Percentiles rank a stretch among this genome's conserved stretches.
Conservation (phyloP, 345 rosid genomes). For the Ceriops decandra region DNA sequence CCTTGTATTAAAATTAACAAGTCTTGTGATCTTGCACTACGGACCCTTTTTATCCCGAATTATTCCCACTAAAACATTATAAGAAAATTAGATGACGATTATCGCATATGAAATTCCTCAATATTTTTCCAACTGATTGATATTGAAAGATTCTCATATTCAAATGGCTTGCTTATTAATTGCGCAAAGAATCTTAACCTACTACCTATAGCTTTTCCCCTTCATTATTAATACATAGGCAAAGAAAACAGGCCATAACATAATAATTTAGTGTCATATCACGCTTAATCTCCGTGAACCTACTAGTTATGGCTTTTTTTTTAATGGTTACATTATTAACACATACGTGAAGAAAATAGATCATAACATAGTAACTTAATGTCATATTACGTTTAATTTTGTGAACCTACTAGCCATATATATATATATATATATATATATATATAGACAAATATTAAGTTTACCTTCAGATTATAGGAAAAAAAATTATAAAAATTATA, state of each 20-base stretch:
- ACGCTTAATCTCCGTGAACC: not conserved
- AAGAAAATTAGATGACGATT: not conserved
- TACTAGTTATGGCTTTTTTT: not conserved
- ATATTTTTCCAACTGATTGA: not conserved
- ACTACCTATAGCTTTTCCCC: not conserved
- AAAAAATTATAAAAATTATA: too few species aligned
- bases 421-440: too few species aligned
- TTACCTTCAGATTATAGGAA: too few species aligned
- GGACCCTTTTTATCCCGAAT: conserved; percentile 14
- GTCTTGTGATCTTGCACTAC: conserved; percentile 4
- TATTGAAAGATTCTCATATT: too few species aligned
- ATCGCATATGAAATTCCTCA: not conserved
- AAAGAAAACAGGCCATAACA: not conserved
- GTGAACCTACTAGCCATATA: too few species aligned
- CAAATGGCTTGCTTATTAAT: too few species aligned
- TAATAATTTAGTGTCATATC: not conserved
- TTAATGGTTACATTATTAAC: not conserved
- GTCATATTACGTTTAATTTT: too few species aligned
- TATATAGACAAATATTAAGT: too few species aligned
- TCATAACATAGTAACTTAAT: too few species aligned
- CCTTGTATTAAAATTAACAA: not conserved
- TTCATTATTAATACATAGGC: not conserved
- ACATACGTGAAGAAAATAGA: too few species aligned
- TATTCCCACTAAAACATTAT: not conserved
- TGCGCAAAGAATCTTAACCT: too few species aligned